Evolutionary conservation across 176 grass and related monocot genomes (phyloP).

Genomic region (Raddia distichophylla): DNA sequence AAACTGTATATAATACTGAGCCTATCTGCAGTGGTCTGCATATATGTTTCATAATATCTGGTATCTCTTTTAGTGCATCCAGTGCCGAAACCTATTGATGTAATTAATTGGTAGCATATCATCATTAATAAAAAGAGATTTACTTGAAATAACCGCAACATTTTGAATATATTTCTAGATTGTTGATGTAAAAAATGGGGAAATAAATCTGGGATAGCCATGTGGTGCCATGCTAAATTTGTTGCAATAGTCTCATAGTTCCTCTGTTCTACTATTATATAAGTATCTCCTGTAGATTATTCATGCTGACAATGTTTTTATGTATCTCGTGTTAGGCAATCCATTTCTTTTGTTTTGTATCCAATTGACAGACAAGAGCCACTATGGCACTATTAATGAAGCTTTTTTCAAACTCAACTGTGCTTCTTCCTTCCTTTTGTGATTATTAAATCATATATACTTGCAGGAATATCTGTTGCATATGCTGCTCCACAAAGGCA

Average conservation of each 20-base stretch:
- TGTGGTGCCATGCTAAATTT: neutral
- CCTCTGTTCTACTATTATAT: neutral
- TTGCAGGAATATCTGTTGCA: slow-evolving; percentile 79
- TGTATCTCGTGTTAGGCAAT: neutral
- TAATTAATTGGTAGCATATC: neutral
- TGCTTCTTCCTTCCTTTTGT: neutral
- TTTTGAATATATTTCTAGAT: neutral
- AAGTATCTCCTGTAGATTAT: slow-evolving; percentile 25
- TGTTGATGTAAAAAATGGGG: neutral
- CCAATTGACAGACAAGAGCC: neutral
- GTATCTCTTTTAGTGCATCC: neutral
- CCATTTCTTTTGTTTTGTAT: slow-evolving; percentile 1
- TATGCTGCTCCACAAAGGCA: slow-evolving; percentile 95
- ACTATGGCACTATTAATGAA: neutral
- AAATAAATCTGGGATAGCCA: neutral
- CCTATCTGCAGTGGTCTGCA: neutral
- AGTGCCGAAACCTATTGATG: neutral
- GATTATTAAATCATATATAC: slow-evolving; percentile 15
- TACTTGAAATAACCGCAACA: neutral
- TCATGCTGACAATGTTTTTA: neutral
- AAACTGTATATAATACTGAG: neutral
- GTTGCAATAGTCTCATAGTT: neutral
- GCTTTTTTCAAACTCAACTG: slow-evolving; percentile 22
- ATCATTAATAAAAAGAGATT: slow-evolving; percentile 1
- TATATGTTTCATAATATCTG: neutral